A percentile compares a stretch with the other conserved stretches of the same genome.
These are phyloP conservation scores for Marchantia paleacea DNA, from an alignment of 225 moss, liverwort and hornwort genomes.

Conservation along the genomic window DNA sequence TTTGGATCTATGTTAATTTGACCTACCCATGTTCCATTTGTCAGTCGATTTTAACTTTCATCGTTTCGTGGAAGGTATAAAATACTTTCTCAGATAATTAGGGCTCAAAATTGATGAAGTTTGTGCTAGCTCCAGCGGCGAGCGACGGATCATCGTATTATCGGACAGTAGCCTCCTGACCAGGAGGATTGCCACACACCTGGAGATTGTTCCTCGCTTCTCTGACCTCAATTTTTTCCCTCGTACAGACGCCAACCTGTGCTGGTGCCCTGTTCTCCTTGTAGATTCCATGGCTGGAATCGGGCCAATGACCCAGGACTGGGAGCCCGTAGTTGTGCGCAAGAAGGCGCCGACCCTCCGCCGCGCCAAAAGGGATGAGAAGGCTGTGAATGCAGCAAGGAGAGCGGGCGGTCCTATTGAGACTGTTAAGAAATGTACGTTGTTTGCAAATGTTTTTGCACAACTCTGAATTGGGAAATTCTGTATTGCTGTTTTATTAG, in stretches of 20 bases:
- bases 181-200: not conserved
- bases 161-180: too few relatives aligned
- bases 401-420: slow-evolving; percentile 69
- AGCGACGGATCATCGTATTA: not conserved
- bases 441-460: not conserved
- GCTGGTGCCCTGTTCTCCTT: not conserved
- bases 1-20: not conserved
- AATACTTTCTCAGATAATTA: not conserved
- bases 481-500: too few relatives aligned
- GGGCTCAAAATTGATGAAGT: not conserved
- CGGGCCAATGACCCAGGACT: slow-evolving; percentile 73
- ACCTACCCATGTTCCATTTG: too few relatives aligned
- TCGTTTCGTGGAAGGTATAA: not conserved
- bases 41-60: not conserved
- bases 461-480: too few relatives aligned
- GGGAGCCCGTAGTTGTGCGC: slow-evolving; percentile 79
- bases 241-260: not conserved
- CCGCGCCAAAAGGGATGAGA: slow-evolving; percentile 75
- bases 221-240: not conserved
- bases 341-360: slow-evolving; percentile 65
- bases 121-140: not conserved
- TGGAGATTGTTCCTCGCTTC: not conserved
- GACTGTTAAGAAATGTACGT: slow-evolving; percentile 57
- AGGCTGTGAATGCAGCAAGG: slow-evolving; percentile 66
- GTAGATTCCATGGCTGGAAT: slow-evolving; percentile 44